A percentile compares a stretch with the other conserved stretches of the same genome.
Conservation (phyloP, 768 basidiomycete species). For the Pleurotus giganteus region DNA sequence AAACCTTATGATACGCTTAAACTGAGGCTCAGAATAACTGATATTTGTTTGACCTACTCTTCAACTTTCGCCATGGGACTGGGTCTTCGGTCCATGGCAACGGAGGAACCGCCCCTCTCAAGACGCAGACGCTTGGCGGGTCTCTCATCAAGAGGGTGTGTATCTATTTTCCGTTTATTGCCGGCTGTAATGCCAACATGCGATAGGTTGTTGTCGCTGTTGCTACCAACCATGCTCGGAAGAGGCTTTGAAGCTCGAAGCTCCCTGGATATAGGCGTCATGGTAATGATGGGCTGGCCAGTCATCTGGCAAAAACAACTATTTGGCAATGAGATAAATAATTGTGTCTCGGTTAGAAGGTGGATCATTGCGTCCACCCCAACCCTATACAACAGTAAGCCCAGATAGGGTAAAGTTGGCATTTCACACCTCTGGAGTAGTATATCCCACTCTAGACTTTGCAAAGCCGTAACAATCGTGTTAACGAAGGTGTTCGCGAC, state of each 20-base stretch:
- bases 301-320: conserved; percentile 82
- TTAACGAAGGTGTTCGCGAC: conserved; percentile 68
- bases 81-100: neutral
- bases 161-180: conserved; percentile 13
- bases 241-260: conserved; percentile 1
- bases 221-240: conserved; percentile 6
- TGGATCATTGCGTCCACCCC: conserved; percentile 78
- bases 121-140: conserved; percentile 30
- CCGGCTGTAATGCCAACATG: neutral
- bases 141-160: conserved; percentile 14
- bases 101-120: conserved; percentile 3
- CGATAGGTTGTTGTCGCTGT: neutral
- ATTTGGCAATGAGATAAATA: conserved; percentile 81
- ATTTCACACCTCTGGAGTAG: conserved; percentile 56
- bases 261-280: conserved; percentile 23
- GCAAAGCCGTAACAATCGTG: conserved; percentile 68
- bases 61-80: neutral
- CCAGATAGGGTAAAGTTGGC: neutral
- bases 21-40: neutral
- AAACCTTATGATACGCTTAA: conserved; percentile 23
- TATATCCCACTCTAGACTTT: conserved; percentile 62
- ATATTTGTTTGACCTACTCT: neutral
- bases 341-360: conserved; percentile 68
- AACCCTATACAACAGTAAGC: conserved; percentile 55
- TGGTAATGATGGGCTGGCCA: conserved; percentile 61